Evolutionary conservation across 345 rosid species (phyloP).

Genomic region (Carallia pectinifolia): DNA sequence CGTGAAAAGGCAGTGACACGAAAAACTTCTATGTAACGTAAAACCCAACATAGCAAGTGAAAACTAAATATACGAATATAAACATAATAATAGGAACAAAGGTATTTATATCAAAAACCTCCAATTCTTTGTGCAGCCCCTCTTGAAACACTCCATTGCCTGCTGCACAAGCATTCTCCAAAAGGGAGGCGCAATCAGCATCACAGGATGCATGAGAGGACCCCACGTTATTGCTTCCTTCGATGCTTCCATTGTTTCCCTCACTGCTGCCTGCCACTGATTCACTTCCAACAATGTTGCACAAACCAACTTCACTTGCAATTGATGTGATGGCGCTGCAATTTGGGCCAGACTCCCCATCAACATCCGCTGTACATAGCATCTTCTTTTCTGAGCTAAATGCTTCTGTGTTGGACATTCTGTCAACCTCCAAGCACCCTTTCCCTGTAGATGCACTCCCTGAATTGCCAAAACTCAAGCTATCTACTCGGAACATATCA

Average conservation of each 20-base stretch:
- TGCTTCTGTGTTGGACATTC: conserved; percentile 6
- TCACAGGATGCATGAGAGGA: conserved; percentile 42
- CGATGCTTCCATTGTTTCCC: conserved; percentile 38
- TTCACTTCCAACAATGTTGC: conserved; percentile 37
- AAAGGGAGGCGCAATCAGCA: conserved; percentile 35
- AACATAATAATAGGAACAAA: conserved; percentile 10
- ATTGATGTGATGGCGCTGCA: conserved; percentile 24
- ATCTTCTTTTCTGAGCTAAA: conserved; percentile 6
- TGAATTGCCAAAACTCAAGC: conserved; percentile 1
- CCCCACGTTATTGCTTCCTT: conserved; percentile 37
- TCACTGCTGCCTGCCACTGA: conserved; percentile 38
- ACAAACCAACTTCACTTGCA: conserved; percentile 32
- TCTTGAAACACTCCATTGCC: conserved; percentile 22
- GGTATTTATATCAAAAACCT: conserved; percentile 49
- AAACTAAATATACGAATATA: background rate
- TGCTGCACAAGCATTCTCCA: conserved; percentile 26
- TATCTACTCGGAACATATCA: background rate
- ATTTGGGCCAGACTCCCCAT: conserved; percentile 29
- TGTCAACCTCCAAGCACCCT: conserved; percentile 13
- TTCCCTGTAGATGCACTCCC: background rate
- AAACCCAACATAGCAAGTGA: background rate
- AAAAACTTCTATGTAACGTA: too few species aligned
- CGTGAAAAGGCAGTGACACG: too few species aligned
- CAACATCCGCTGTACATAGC: conserved; percentile 3
- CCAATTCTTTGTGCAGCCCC: conserved; percentile 34